These are phyloP conservation scores for Zygoascus bituminiphila DNA, from an alignment of 805 yeast species.

Conservation along the genomic window DNA sequence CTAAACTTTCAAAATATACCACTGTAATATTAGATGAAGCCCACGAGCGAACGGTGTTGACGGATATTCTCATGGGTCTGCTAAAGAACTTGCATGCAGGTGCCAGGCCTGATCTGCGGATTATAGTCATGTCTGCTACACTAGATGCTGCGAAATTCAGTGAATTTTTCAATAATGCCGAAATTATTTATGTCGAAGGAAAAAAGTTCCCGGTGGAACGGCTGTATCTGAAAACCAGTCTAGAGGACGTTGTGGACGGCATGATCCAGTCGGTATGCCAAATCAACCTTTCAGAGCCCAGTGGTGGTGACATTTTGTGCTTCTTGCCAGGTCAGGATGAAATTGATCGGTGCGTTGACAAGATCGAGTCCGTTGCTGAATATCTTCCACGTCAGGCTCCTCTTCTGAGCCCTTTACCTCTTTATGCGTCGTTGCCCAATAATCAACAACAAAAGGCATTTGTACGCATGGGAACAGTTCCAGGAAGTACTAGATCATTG, in stretches of 20 bases:
- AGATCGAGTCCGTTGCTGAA: conserved; percentile 50
- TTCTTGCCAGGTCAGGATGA: conserved; percentile 97
- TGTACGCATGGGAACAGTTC: conserved; percentile 38
- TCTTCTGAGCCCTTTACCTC: conserved; percentile 63
- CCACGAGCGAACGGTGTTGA: conserved; percentile 88
- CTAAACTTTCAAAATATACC: conserved; percentile 52
- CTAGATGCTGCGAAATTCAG: conserved; percentile 84
- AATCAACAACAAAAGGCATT: conserved; percentile 77
- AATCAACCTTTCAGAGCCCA: conserved; percentile 64
- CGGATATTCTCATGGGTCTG: conserved; percentile 86
- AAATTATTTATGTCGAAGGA: conserved; percentile 84
- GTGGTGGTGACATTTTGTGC: conserved; percentile 80
- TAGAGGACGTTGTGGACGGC: conserved; percentile 79
- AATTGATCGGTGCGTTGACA: conserved; percentile 72
- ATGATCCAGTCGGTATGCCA: conserved; percentile 67
- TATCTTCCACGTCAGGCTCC: conserved; percentile 71
- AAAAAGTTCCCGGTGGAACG: conserved; percentile 78
- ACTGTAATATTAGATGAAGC: conserved; percentile 91
- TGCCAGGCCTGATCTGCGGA: conserved; percentile 50
- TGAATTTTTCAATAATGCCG: conserved; percentile 63
- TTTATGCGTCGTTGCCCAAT: conserved; percentile 92
- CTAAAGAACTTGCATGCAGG: conserved; percentile 55
- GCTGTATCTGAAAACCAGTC: conserved; percentile 51
- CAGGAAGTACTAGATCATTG: conserved; percentile 29
- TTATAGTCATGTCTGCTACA: conserved; percentile 94